Base-by-base conservation (phyloP, 257 asterid species). In the Penstemon davidsonii region DNA sequence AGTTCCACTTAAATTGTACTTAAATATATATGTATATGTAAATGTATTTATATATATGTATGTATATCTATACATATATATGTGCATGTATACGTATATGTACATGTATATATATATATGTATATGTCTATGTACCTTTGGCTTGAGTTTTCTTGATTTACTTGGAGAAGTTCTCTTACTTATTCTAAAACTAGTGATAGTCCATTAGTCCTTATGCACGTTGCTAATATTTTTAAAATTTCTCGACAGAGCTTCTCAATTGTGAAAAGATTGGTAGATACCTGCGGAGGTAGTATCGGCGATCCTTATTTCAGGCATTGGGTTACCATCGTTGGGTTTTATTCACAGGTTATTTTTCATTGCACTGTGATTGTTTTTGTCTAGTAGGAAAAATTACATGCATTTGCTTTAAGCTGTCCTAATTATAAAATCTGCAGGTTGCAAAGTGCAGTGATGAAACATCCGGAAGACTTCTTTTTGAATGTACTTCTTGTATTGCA, bases 401-500 rank as follows among this genome's bases (percentile, higher is more conserved):
- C 51, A 52, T 72, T 56, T 62, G 43, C 39, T 72, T 67, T 71
- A 67, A 67, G 41, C 69, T 76, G 68, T 74, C 62, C 61, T 49
- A 41, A 19, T 70, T 51, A 73, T 61, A 67, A 67, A 63, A 76
- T 64, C 68, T 79, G 54, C 82, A 94, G 99, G 87, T 94, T 67
- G 79, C 85, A 60, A 79, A 83, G 74, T 70, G 75, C 73, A 76
- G 71, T 44, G 90, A 83, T 66, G 97, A 83, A 81, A 80, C 79
- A 61, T 85, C 92, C 72, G 96, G 87, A 76, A 88, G 87, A 82
- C 84, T 84, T 78, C 64, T 88, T 58, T 85, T 84, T 60, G 99
- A 94, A 78, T 82, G 91, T 69, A 88, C 91, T 72, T 82, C 95
- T 64, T 88, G 97, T 81, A 78, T 94, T 77, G 86, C 96, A 42